phyloP scores from a whole-genome alignment of 495 filamentous ascomycete genomes.

The Pseudomonodictys pantanalensis region DNA sequence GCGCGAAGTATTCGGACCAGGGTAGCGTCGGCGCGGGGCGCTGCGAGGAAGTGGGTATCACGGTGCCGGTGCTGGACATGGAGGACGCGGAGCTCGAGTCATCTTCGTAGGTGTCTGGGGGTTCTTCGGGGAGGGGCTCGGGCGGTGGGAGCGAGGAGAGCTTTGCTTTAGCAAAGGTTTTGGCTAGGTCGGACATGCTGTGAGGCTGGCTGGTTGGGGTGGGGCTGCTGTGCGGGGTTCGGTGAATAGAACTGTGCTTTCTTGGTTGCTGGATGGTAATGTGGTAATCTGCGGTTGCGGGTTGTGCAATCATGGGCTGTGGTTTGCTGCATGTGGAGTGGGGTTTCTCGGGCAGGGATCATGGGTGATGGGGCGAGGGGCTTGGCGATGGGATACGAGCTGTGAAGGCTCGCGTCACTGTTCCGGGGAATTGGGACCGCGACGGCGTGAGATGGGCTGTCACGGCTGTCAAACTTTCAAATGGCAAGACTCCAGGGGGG shows the following conservation, averaged over 20 bases:
- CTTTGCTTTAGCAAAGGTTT: constrained; percentile 77
- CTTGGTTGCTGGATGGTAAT: too few species aligned
- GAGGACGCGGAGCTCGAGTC: constrained; percentile 70
- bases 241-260: neutral
- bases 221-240: neutral
- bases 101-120: constrained; percentile 52
- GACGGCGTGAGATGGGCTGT: too few species aligned
- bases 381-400: too few species aligned
- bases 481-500: too few species aligned
- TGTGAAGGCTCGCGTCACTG: too few species aligned
- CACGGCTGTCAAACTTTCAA: too few species aligned
- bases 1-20: constrained; percentile 87
- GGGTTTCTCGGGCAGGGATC: too few species aligned
- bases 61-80: constrained; percentile 81
- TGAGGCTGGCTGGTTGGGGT: neutral
- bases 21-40: constrained; percentile 52
- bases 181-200: constrained; percentile 83
- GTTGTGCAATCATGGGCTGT: too few species aligned
- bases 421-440: too few species aligned
- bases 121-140: constrained; percentile 39
- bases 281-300: too few species aligned
- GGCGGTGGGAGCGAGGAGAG: constrained; percentile 61
- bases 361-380: too few species aligned
- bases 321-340: too few species aligned
- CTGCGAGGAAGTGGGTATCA: constrained; percentile 73